These are phyloP conservation scores for Diaporthe capsici DNA, from an alignment of 2,329 filamentous ascomycete genomes.

Conservation along the genomic window DNA sequence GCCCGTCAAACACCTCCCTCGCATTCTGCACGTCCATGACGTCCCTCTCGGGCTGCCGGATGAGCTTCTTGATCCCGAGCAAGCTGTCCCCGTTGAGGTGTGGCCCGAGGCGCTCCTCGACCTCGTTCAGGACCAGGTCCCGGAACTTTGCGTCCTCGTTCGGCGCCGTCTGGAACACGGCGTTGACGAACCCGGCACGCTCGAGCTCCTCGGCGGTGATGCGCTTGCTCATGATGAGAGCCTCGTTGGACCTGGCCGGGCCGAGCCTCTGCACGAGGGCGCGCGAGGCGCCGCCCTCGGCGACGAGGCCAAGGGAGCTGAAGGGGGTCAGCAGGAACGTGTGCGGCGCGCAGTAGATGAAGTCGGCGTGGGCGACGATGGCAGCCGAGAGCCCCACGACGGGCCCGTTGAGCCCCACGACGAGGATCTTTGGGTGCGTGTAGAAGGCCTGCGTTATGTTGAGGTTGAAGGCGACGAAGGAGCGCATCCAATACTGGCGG, in stretches of 20 bases:
- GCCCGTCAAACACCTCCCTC: slow-evolving; percentile 85
- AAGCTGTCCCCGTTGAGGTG: slow-evolving; percentile 87
- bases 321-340: slow-evolving; percentile 94
- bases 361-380: slow-evolving; percentile 86
- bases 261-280: slow-evolving; percentile 87
- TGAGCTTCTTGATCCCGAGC: slow-evolving; percentile 86
- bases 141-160: slow-evolving; percentile 80
- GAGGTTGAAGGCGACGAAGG: slow-evolving; percentile 88
- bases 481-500: slow-evolving; percentile 72
- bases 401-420: slow-evolving; percentile 92
- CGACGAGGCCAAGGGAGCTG: slow-evolving; percentile 87
- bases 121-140: slow-evolving; percentile 79
- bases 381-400: slow-evolving; percentile 91
- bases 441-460: slow-evolving; percentile 93
- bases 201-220: slow-evolving; percentile 82
- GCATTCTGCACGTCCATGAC: slow-evolving; percentile 83
- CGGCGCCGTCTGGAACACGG: slow-evolving; percentile 73
- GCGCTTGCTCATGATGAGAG: slow-evolving; percentile 88
- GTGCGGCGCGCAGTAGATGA: slow-evolving; percentile 87
- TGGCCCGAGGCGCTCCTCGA: slow-evolving; percentile 83
- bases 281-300: slow-evolving; percentile 86
- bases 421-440: slow-evolving; percentile 92
- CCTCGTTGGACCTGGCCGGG: slow-evolving; percentile 88
- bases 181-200: slow-evolving; percentile 86
- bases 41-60: slow-evolving; percentile 80